A percentile compares a stretch with the other conserved stretches of the same genome.
phyloP scores from a whole-genome alignment of 441 rosid species.

The Pelargonium citronellum region DNA sequence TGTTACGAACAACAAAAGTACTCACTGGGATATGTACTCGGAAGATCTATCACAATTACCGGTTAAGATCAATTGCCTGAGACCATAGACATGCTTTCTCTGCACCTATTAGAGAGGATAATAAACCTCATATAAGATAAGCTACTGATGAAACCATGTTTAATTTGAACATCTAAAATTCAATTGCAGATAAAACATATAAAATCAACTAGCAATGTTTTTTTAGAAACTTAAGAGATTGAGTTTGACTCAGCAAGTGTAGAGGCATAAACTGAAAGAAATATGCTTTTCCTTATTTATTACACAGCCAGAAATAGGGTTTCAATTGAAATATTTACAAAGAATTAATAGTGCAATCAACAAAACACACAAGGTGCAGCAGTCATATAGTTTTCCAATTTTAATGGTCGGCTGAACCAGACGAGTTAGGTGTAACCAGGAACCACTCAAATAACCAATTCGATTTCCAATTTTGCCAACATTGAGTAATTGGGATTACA shows the following conservation, averaged over 20 bases:
- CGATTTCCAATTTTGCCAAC: too few relatives aligned
- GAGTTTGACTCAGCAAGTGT: not conserved
- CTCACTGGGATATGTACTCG: slow-evolving; percentile 77
- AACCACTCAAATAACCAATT: too few relatives aligned
- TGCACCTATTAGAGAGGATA: slow-evolving; percentile 53
- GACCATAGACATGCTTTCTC: slow-evolving; percentile 90
- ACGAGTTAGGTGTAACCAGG: too few relatives aligned
- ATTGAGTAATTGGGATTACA: too few relatives aligned
- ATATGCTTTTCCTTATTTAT: not conserved
- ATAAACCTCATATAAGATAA: slow-evolving; percentile 9
- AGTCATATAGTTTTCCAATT: too few relatives aligned
- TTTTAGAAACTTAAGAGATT: not conserved
- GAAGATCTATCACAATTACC: slow-evolving; percentile 86
- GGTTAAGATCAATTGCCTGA: slow-evolving; percentile 74
- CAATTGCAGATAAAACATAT: not conserved
- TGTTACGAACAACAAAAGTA: slow-evolving; percentile 13
- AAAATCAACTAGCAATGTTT: too few relatives aligned
- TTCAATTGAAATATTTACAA: too few relatives aligned
- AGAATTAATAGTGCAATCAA: too few relatives aligned
- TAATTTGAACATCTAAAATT: not conserved
- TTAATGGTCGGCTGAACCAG: too few relatives aligned
- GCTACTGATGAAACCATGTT: slow-evolving; percentile 10
- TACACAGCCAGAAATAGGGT: not conserved
- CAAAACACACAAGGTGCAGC: too few relatives aligned
- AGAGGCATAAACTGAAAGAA: not conserved